These are phyloP conservation scores for Yamadazyma trypodendri DNA, from an alignment of 1,139 yeast species.

Conservation along the genomic window DNA sequence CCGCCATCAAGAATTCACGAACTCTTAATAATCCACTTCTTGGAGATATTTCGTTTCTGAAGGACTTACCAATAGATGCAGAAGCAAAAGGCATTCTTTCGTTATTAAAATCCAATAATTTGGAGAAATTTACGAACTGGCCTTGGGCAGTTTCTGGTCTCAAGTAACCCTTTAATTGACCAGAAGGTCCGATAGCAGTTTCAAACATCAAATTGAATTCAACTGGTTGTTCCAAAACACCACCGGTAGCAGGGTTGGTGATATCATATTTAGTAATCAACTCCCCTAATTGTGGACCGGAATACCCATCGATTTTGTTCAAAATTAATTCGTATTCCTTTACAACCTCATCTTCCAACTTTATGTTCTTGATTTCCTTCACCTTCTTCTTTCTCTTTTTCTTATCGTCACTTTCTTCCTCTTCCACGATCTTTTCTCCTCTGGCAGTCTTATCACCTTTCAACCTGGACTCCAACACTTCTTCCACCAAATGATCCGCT, in stretches of 20 bases:
- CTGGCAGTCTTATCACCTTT: slow-evolving; percentile 97
- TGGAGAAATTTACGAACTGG: slow-evolving; percentile 92
- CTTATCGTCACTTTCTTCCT: slow-evolving; percentile 67
- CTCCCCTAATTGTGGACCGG: slow-evolving; percentile 90
- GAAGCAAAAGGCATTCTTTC: slow-evolving; percentile 98
- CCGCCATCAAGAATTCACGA: slow-evolving; percentile 98
- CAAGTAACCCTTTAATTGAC: slow-evolving; percentile 89
- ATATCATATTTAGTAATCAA: slow-evolving; percentile 78
- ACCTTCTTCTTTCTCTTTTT: slow-evolving; percentile 94
- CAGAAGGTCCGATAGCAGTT: slow-evolving; percentile 98
- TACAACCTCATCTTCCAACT: slow-evolving; percentile 77
- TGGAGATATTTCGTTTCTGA: slow-evolving; percentile 98
- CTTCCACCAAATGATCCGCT: slow-evolving; percentile 98
- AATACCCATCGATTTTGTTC: slow-evolving; percentile 93
- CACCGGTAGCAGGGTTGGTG: slow-evolving; percentile 89
- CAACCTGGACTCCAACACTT: slow-evolving; percentile 90
- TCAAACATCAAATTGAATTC: slow-evolving; percentile 99
- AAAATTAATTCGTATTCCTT: slow-evolving; percentile 80
- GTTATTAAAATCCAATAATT: slow-evolving; percentile 92
- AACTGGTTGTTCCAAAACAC: slow-evolving; percentile 80
- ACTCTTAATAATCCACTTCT: slow-evolving; percentile 97
- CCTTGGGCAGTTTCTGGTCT: slow-evolving; percentile 99
- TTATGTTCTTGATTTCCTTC: slow-evolving; percentile 86
- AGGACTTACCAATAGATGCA: slow-evolving; percentile 97
- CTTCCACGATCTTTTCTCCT: slow-evolving; percentile 59